phyloP scores from a whole-genome alignment of 2,329 filamentous ascomycete genomes.

The Xylariaceae sp. region DNA sequence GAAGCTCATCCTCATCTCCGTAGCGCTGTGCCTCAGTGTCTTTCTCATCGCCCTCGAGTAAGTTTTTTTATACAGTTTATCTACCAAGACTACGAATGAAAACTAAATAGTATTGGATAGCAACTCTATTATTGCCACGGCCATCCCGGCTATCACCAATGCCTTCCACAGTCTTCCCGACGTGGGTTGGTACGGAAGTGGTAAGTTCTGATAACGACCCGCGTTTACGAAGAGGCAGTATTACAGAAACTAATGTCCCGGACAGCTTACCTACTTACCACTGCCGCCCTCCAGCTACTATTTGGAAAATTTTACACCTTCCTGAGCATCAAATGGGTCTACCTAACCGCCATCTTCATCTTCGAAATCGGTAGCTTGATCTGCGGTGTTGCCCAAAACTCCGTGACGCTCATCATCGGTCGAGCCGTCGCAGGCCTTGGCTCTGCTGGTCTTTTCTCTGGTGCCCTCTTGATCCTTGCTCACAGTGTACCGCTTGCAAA shows the following conservation, averaged over 20 bases:
- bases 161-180: slow-evolving; percentile 50
- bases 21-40: slow-evolving; percentile 51
- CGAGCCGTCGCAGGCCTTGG: slow-evolving; percentile 42
- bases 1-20: slow-evolving; percentile 47
- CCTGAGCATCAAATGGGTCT: slow-evolving; percentile 46
- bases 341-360: slow-evolving; percentile 44
- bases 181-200: slow-evolving; percentile 55
- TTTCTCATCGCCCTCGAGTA: slow-evolving; percentile 52
- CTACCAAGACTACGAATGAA: neutral
- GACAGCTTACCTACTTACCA: slow-evolving; percentile 47
- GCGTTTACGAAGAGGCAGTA: neutral
- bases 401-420: slow-evolving; percentile 38
- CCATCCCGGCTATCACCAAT: slow-evolving; percentile 49
- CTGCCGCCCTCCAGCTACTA: slow-evolving; percentile 45
- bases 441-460: slow-evolving; percentile 50
- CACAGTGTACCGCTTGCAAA: slow-evolving; percentile 36
- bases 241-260: neutral
- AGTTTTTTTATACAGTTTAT: slow-evolving; percentile 19
- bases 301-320: slow-evolving; percentile 50
- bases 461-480: slow-evolving; percentile 45
- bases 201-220: slow-evolving; percentile 24
- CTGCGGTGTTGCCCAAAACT: slow-evolving; percentile 41
- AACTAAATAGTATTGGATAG: slow-evolving; percentile 30
- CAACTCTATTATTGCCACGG: slow-evolving; percentile 48
- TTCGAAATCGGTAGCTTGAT: slow-evolving; percentile 50